phyloP scores from a whole-genome alignment of 192 early-diverging fungal species.

The Coemansia sp. region DNA sequence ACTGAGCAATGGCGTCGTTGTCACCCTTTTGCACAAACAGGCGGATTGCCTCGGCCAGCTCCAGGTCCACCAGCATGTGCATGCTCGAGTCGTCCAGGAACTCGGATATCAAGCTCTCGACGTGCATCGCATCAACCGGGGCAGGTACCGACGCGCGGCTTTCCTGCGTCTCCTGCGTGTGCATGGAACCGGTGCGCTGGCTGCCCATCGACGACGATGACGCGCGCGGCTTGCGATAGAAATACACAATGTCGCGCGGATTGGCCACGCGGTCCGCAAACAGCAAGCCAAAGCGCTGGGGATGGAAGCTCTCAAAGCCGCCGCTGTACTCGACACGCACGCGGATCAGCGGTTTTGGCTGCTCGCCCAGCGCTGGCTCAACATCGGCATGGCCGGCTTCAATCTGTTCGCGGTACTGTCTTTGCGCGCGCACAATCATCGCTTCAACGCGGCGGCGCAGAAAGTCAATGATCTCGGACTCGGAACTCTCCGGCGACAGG shows the following conservation, averaged over 20 bases:
- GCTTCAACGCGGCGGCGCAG: conserved; percentile 53
- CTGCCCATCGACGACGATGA: conserved; percentile 1
- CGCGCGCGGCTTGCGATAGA: conserved; percentile 61
- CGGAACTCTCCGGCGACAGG: conserved; percentile 54
- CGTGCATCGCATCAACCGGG: conserved; percentile 64
- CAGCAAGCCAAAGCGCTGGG: conserved; percentile 77
- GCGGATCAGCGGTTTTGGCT: conserved; percentile 72
- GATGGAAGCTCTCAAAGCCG: conserved; percentile 80
- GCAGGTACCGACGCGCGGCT: conserved; percentile 54
- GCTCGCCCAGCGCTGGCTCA: conserved; percentile 40
- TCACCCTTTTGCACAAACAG: conserved; percentile 86
- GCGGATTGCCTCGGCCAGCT: conserved; percentile 72
- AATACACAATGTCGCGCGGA: conserved; percentile 81
- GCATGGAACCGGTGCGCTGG: not conserved
- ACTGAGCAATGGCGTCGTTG: conserved; percentile 76
- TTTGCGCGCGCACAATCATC: conserved; percentile 65
- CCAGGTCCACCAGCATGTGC: conserved; percentile 70
- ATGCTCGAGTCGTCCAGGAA: conserved; percentile 68
- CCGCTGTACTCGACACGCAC: conserved; percentile 88
- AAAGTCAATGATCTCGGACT: conserved; percentile 56
- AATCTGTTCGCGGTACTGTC: conserved; percentile 56
- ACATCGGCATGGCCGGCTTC: conserved; percentile 14
- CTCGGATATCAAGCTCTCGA: conserved; percentile 76
- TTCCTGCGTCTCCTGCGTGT: conserved; percentile 10
- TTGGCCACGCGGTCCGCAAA: conserved; percentile 86